Evolutionary conservation across 257 asterid species (phyloP).

Genomic region (Coffea canephora): DNA sequence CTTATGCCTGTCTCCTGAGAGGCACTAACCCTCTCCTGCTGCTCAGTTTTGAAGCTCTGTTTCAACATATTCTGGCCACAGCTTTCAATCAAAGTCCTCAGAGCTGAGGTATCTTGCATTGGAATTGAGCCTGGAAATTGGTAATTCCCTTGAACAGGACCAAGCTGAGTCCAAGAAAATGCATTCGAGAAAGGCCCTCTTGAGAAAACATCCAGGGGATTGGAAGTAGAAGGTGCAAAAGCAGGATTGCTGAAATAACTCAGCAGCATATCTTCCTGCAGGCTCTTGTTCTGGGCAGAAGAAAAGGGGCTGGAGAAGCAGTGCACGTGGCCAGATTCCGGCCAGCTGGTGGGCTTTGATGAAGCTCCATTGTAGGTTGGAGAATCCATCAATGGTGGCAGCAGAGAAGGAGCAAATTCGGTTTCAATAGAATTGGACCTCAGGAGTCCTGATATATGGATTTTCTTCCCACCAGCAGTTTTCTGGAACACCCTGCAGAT

Average conservation of each 20-base stretch:
- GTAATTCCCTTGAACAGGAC: slow-evolving; percentile 31
- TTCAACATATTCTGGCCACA: slow-evolving; percentile 38
- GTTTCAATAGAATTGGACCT: slow-evolving; percentile 28
- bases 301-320: slow-evolving; percentile 70
- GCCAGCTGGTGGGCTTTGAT: slow-evolving; percentile 13
- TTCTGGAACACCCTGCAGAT: slow-evolving; percentile 87
- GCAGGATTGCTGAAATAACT: slow-evolving; percentile 27
- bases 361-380: slow-evolving; percentile 24
- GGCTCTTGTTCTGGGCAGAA: slow-evolving; percentile 23
- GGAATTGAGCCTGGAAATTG: slow-evolving; percentile 28
- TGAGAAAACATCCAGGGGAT: slow-evolving; percentile 32
- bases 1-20: slow-evolving; percentile 54
- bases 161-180: slow-evolving; percentile 40
- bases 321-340: slow-evolving; percentile 59
- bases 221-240: slow-evolving; percentile 20
- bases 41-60: slow-evolving; percentile 39
- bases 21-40: slow-evolving; percentile 31
- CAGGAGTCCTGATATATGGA: slow-evolving; percentile 62
- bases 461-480: slow-evolving; percentile 70
- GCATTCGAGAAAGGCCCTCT: slow-evolving; percentile 16
- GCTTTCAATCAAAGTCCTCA: slow-evolving; percentile 31
- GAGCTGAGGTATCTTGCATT: slow-evolving; percentile 27
- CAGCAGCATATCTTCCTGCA: slow-evolving; percentile 30
- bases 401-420: slow-evolving; percentile 27
- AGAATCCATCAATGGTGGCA: slow-evolving; percentile 65